A percentile compares a stretch with the other conserved stretches of the same genome.
Conservation (phyloP, 768 basidiomycete species). For the Rhizopogon vinicolor region DNA sequence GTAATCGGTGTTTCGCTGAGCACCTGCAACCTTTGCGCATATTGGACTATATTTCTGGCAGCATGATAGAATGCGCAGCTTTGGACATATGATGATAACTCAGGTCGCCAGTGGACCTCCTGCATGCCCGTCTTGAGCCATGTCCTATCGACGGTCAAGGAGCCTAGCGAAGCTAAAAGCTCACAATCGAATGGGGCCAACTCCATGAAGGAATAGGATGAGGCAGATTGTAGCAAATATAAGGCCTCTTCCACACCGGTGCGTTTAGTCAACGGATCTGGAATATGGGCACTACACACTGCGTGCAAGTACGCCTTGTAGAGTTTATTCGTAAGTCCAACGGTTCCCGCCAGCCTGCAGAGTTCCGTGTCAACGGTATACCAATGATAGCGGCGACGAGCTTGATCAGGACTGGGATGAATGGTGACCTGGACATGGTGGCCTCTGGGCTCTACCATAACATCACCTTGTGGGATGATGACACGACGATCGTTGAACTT, state of each 20-base stretch:
- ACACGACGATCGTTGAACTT: constrained; percentile 8
- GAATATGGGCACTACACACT: constrained; percentile 26
- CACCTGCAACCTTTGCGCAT: constrained; percentile 2
- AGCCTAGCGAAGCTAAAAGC: constrained; percentile 26
- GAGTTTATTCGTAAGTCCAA: constrained; percentile 16
- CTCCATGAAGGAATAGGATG: constrained; percentile 33
- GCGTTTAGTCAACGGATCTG: constrained; percentile 36
- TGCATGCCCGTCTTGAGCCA: constrained; percentile 35
- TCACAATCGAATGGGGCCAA: constrained; percentile 18
- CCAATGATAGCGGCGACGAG: constrained; percentile 10
- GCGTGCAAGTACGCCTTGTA: constrained; percentile 38
- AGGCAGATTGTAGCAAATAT: constrained; percentile 29
- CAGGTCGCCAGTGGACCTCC: constrained; percentile 25
- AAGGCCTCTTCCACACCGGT: constrained; percentile 40
- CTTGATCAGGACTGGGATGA: not conserved
- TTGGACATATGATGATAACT: constrained; percentile 22
- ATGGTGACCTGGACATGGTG: not conserved
- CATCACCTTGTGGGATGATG: constrained; percentile 5
- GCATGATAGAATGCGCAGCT: constrained; percentile 19
- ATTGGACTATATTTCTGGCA: constrained; percentile 3
- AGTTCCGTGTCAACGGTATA: constrained; percentile 22
- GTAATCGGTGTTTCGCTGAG: not conserved
- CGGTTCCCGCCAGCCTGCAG: constrained; percentile 17
- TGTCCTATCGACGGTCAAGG: constrained; percentile 25
- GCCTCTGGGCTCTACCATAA: not conserved